Evolutionary conservation across 768 basidiomycete species (phyloP), one percentile per base, ranked within the genome.

Genomic region (Ramaria sp.): DNA sequence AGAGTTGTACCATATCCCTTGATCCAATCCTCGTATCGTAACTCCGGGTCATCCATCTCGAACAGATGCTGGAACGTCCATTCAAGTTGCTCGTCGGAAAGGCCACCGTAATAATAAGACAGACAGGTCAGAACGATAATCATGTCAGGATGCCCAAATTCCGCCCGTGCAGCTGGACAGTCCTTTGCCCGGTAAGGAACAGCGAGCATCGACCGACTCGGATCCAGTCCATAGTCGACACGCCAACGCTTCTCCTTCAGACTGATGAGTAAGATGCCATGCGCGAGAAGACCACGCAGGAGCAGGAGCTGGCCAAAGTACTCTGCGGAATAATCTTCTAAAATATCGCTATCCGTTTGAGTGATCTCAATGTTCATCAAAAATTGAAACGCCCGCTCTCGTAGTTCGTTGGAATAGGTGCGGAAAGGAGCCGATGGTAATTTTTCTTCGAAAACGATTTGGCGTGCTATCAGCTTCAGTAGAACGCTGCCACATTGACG

Each of bases 101-200:
- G 65, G 8, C 78, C 78, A 1, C 62, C 61, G 47, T 78, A 78
- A 49, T 78, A 78, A 53, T 78, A 78, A 0, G 67, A 68, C 30
- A 78, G 61, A 50, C 71, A 78, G 0, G 77, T 78, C 48, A 78
- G 62, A 13, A 64, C 52, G 48, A 78, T 63, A 0, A 70, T 67
- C 5, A 77, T 65, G 22, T 79, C 78, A 0, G 77, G 78, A 58
- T 79, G 78, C 5, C 73, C 74, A 44, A 79, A 79, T 45, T 79
- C 75, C 34, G 77, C 70, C 27, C 70, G 65, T 15, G 63, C 56
- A 9, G 74, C 65, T 0, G 78, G 77, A 5, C 71, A 63, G 48
- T 79, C 78, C 41, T 66, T 79, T 0, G 77, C 78, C 16, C 71
- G 66, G 52, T 76, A 79, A 0, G 78, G 78, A 0, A 79, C 76